phyloP scores from a whole-genome alignment of 768 basidiomycete species.

The Lentinula detonsa region DNA sequence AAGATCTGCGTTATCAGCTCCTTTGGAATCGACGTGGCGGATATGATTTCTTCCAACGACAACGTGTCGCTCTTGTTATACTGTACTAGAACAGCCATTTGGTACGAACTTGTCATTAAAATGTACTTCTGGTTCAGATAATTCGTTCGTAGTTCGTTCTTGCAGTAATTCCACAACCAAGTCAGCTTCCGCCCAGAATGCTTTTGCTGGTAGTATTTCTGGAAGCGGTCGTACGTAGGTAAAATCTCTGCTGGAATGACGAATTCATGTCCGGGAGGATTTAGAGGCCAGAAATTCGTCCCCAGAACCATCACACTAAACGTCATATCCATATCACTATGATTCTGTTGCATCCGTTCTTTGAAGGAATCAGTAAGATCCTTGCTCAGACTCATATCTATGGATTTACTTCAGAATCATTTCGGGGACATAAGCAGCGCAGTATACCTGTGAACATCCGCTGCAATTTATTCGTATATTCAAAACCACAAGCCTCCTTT shows the following conservation, averaged over 20 bases:
- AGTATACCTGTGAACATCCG: constrained; percentile 89
- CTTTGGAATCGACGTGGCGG: constrained; percentile 61
- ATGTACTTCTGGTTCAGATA: constrained; percentile 95
- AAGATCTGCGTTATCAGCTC: constrained; percentile 55
- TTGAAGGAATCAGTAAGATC: constrained; percentile 95
- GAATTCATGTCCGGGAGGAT: constrained; percentile 78
- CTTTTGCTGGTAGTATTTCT: constrained; percentile 88
- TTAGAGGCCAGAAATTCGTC: constrained; percentile 94
- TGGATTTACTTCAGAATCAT: constrained; percentile 12
- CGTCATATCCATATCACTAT: constrained; percentile 82
- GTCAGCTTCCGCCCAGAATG: constrained; percentile 93
- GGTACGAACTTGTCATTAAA: constrained; percentile 90
- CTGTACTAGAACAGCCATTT: constrained; percentile 90
- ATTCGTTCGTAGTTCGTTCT: constrained; percentile 92
- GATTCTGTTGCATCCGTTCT: constrained; percentile 82
- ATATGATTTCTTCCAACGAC: constrained; percentile 58
- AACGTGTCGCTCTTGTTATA: constrained; percentile 91
- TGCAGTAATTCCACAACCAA: constrained; percentile 98
- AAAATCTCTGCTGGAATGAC: constrained; percentile 84
- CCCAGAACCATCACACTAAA: constrained; percentile 93
- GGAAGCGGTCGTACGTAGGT: constrained; percentile 86
- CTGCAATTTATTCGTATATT: constrained; percentile 93
- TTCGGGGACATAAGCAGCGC: constrained; percentile 11
- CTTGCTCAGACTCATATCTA: constrained; percentile 89
- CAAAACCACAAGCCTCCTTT: constrained; percentile 94